phyloP scores from a whole-genome alignment of 768 basidiomycete species.

The Trametes cinnabarina region DNA sequence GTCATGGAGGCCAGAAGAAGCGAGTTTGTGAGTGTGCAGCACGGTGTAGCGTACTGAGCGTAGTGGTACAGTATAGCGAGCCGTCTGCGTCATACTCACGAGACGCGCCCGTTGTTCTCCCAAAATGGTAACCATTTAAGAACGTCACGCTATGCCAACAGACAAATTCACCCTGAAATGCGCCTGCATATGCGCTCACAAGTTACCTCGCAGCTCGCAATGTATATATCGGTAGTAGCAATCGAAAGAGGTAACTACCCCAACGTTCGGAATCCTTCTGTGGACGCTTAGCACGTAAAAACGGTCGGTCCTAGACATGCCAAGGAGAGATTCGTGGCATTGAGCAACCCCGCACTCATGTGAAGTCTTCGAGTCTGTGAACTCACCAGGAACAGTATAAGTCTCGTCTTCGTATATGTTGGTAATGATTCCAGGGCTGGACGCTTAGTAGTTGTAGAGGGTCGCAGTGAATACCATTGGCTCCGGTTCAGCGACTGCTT shows the following conservation, averaged over 20 bases:
- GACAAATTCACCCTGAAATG: too few species aligned
- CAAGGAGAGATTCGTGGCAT: background rate
- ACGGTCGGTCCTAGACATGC: conserved; percentile 6
- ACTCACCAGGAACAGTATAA: conserved; percentile 31
- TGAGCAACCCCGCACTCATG: background rate
- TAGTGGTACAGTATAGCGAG: background rate
- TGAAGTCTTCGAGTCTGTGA: background rate
- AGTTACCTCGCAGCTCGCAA: too few species aligned
- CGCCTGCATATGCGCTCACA: background rate
- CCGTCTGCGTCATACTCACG: conserved; percentile 1
- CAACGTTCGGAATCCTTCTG: too few species aligned
- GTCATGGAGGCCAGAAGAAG: background rate
- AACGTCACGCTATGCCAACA: too few species aligned
- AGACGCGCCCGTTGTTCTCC: background rate
- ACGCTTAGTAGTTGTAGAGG: conserved; percentile 22
- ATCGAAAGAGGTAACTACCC: too few species aligned
- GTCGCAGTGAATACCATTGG: too few species aligned
- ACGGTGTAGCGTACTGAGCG: too few species aligned
- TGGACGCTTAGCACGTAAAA: conserved; percentile 9
- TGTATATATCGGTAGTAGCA: too few species aligned
- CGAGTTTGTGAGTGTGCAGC: too few species aligned
- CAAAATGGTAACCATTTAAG: conserved; percentile 2
- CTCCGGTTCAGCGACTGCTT: too few species aligned
- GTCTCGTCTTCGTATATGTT: conserved; percentile 28
- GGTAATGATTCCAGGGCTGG: conserved; percentile 34